These are phyloP conservation scores for Talaromyces borbonicus DNA, from an alignment of 495 filamentous ascomycete species.

Conservation along the genomic window DNA sequence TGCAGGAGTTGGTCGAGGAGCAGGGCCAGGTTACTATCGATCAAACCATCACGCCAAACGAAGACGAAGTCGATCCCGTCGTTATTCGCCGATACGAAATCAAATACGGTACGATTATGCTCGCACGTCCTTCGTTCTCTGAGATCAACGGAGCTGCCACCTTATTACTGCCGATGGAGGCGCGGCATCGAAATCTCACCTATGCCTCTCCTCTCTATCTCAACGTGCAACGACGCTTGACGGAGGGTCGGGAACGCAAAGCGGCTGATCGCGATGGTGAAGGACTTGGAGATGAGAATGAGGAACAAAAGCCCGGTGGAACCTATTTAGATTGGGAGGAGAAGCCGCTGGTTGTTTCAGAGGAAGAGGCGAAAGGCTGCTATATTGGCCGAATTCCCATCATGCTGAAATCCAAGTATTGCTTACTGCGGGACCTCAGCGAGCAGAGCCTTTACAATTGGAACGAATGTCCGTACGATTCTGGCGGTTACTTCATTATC, in stretches of 20 bases:
- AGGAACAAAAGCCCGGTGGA: conserved; percentile 33
- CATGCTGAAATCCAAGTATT: conserved; percentile 95
- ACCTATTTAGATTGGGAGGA: conserved; percentile 42
- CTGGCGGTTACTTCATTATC: conserved; percentile 97
- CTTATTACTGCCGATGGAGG: conserved; percentile 81
- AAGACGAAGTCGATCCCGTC: conserved; percentile 61
- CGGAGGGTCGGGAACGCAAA: conserved; percentile 67
- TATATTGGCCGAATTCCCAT: conserved; percentile 93
- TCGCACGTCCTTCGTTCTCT: conserved; percentile 77
- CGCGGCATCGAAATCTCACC: conserved; percentile 86
- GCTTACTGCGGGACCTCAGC: conserved; percentile 68
- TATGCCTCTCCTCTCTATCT: conserved; percentile 88
- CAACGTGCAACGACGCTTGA: conserved; percentile 67
- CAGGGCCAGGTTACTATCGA: conserved; percentile 82
- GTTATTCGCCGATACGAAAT: conserved; percentile 85
- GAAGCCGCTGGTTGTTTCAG: conserved; percentile 47
- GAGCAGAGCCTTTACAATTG: conserved; percentile 75
- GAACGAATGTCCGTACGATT: conserved; percentile 96
- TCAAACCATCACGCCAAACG: conserved; percentile 62
- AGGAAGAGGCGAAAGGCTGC: conserved; percentile 54
- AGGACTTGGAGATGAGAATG: conserved; percentile 33
- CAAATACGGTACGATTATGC: conserved; percentile 75
- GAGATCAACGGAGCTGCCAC: conserved; percentile 83
- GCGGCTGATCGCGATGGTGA: conserved; percentile 44
- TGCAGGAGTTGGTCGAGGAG: conserved; percentile 85